Evolutionary conservation across 306 rosid genomes (phyloP).

Genomic region (Pterocarpus macrocarpus): DNA sequence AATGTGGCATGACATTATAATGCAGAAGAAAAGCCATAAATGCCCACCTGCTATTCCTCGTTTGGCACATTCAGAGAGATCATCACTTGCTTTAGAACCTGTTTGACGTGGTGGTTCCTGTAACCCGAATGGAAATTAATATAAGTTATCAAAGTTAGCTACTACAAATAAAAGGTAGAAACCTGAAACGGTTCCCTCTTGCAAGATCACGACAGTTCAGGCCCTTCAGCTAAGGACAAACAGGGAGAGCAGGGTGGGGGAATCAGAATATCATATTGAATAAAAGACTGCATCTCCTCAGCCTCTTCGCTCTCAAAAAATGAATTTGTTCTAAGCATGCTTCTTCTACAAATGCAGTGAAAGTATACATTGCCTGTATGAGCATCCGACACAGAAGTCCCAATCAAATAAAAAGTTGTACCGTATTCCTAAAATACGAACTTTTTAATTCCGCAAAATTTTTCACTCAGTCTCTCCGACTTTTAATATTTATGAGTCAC

Average conservation of each 20-base stretch:
- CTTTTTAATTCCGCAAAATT: too few species aligned
- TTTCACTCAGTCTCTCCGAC: too few species aligned
- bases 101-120: constrained; percentile 73
- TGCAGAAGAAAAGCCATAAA: constrained; percentile 9
- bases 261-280: too few species aligned
- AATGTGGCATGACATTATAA: constrained; percentile 9
- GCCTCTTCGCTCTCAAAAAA: too few species aligned
- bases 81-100: constrained; percentile 57
- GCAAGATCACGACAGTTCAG: too few species aligned
- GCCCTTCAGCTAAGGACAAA: too few species aligned
- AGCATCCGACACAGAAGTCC: not conserved
- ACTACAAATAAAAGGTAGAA: constrained; percentile 39
- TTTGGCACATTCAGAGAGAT: constrained; percentile 93
- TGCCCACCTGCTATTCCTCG: constrained; percentile 88
- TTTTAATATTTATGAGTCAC: not conserved
- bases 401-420: too few species aligned
- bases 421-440: too few species aligned
- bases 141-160: constrained; percentile 42
- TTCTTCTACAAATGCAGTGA: not conserved
- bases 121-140: constrained; percentile 39
- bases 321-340: too few species aligned
- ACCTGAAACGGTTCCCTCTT: not conserved
- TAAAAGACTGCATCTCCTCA: too few species aligned
- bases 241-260: too few species aligned
- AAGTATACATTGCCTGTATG: not conserved